phyloP scores from a whole-genome alignment of 441 rosid genomes.

The Euphorbia schlechtendalii region DNA sequence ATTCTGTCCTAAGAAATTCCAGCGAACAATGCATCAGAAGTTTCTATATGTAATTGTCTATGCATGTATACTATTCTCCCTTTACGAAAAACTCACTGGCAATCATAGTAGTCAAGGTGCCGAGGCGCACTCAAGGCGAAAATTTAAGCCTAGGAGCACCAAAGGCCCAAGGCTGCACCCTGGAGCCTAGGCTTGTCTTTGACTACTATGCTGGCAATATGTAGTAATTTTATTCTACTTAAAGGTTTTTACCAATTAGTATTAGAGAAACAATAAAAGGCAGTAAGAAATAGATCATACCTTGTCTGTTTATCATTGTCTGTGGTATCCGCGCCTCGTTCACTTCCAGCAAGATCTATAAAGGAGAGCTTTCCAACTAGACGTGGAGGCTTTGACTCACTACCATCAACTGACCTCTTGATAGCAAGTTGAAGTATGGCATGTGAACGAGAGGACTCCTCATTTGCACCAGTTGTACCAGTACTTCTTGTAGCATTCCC shows the following conservation, averaged over 20 bases:
- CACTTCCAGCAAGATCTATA: conserved; percentile 99
- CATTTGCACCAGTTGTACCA: conserved; percentile 98
- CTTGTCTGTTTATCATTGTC: conserved; percentile 99
- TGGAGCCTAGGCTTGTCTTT: no score
- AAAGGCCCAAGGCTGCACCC: no score
- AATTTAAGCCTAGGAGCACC: no score
- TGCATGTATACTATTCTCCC: not conserved
- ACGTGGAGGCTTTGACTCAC: conserved; percentile 72
- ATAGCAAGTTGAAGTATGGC: conserved; percentile 97
- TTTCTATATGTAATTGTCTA: not conserved
- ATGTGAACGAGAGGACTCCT: conserved; percentile 99
- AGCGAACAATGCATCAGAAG: not conserved
- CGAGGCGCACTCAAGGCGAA: no score
- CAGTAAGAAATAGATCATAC: conserved; percentile 24
- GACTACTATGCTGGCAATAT: no score
- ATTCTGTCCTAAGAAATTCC: not conserved
- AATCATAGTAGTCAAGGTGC: no score
- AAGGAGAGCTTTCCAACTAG: conserved; percentile 94
- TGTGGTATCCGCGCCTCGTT: conserved; percentile 98
- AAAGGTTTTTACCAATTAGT: not conserved
- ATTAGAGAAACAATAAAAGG: conserved; percentile 9
- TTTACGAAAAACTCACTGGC: no score
- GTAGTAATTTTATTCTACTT: no score
- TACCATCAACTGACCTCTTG: conserved; percentile 75
- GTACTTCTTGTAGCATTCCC: conserved; percentile 86